These are phyloP conservation scores for Neofusicoccum laricinum DNA, from an alignment of 2,329 filamentous ascomycete species.

Conservation along the genomic window DNA sequence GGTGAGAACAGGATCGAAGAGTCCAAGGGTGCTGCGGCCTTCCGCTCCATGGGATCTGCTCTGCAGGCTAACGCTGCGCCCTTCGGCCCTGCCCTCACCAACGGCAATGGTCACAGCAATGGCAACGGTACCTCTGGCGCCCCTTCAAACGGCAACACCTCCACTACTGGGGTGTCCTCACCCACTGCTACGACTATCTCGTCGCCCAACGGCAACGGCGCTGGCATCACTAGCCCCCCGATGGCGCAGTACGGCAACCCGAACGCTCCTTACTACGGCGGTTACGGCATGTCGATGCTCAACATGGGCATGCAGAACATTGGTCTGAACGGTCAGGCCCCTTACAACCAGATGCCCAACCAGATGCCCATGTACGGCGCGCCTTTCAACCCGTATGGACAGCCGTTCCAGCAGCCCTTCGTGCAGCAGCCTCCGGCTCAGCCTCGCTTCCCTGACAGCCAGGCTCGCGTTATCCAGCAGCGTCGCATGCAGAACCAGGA, in stretches of 20 bases:
- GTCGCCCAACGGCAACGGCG: background rate
- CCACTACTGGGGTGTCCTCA: background rate
- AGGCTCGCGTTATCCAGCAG: slow-evolving; percentile 71
- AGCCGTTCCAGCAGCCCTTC: slow-evolving; percentile 22
- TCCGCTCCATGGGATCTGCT: slow-evolving; percentile 64
- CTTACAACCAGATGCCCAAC: slow-evolving; percentile 1
- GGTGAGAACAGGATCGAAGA: slow-evolving; percentile 30
- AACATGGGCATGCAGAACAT: slow-evolving; percentile 68
- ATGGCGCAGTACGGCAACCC: background rate
- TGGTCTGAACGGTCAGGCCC: slow-evolving; percentile 38
- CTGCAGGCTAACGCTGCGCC: slow-evolving; percentile 77
- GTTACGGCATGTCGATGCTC: slow-evolving; percentile 61
- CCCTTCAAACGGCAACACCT: background rate
- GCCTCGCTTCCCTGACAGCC: slow-evolving; percentile 64
- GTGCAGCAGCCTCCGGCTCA: slow-evolving; percentile 36
- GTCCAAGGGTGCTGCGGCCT: slow-evolving; percentile 46
- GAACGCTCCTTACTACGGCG: slow-evolving; percentile 43
- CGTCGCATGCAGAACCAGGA: slow-evolving; percentile 73
- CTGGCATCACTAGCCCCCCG: background rate
- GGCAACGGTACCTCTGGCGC: background rate
- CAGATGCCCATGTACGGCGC: slow-evolving; percentile 21
- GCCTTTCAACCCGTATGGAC: slow-evolving; percentile 17
- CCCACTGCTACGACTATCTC: slow-evolving; percentile 2
- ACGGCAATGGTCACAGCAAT: background rate
- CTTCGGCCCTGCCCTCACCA: slow-evolving; percentile 63